Evolutionary conservation across 2,329 filamentous ascomycete genomes (phyloP).

Genomic region (Apiospora kogelbergensis): DNA sequence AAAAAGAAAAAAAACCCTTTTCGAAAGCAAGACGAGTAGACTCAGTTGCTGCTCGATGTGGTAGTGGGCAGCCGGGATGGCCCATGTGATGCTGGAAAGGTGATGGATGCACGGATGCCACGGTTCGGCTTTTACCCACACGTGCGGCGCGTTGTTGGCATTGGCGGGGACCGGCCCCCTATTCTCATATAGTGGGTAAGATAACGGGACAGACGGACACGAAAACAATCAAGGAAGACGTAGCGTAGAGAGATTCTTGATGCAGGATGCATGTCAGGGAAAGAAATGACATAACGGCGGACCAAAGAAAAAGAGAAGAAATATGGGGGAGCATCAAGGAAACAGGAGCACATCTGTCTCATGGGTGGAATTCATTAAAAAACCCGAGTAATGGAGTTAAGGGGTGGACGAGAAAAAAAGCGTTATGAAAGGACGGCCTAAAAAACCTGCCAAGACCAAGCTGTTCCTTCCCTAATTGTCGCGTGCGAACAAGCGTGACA

Average conservation of each 20-base stretch:
- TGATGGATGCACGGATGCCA: slow-evolving; percentile 1
- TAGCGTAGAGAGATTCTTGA: no score
- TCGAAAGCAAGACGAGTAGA: not conserved
- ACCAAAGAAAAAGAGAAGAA: not conserved
- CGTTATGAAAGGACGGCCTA: not conserved
- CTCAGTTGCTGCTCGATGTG: not conserved
- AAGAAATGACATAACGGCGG: no score
- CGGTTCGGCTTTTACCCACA: not conserved
- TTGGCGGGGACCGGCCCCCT: not conserved
- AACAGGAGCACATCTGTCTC: not conserved
- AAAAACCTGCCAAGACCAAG: not conserved
- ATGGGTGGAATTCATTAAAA: not conserved
- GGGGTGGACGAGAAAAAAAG: not conserved
- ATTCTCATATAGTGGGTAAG: not conserved
- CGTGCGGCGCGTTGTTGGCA: not conserved
- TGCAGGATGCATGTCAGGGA: no score
- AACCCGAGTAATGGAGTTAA: not conserved
- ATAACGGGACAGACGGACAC: not conserved
- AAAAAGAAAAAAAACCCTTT: not conserved
- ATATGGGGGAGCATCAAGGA: not conserved
- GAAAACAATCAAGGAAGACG: not conserved
- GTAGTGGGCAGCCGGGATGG: not conserved
- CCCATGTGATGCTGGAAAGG: no score
- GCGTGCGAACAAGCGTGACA: not conserved
- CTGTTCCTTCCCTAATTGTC: not conserved